phyloP scores from a whole-genome alignment of 1,284 basidiomycete genomes.

The Mycena sp. region DNA sequence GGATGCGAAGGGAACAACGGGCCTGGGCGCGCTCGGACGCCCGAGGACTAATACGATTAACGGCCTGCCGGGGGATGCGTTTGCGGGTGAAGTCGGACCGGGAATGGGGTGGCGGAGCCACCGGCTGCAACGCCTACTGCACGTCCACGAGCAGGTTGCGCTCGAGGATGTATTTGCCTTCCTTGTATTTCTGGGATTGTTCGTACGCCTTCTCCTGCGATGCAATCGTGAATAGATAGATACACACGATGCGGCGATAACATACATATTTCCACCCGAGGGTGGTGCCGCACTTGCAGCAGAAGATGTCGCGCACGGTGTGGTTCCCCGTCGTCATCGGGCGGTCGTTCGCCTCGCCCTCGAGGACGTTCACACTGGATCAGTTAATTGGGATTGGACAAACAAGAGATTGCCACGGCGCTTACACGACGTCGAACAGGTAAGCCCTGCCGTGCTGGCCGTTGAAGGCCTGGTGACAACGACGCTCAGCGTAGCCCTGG shows the following conservation, averaged over 20 bases:
- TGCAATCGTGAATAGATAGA: background rate
- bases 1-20: too few relatives aligned
- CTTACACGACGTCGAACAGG: conserved; percentile 92
- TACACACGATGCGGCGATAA: background rate
- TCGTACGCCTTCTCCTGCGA: conserved; percentile 93
- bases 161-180: conserved; percentile 98
- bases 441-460: conserved; percentile 97
- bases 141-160: conserved; percentile 87
- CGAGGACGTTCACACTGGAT: conserved; percentile 87
- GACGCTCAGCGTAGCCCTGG: conserved; percentile 7
- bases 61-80: conserved; percentile 40
- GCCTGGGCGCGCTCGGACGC: background rate
- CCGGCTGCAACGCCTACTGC: conserved; percentile 54
- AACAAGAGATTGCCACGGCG: conserved; percentile 26
- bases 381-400: conserved; percentile 23
- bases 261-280: conserved; percentile 98
- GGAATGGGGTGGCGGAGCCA: conserved; percentile 8
- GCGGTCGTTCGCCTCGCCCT: conserved; percentile 90
- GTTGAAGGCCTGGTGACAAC: conserved; percentile 79
- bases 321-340: conserved; percentile 98
- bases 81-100: conserved; percentile 16
- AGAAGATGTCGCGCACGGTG: conserved; percentile 95
- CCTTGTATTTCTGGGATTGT: conserved; percentile 94
- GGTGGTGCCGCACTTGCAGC: conserved; percentile 85
- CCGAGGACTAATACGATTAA: conserved; percentile 34